Percentiles rank a stretch among this genome's conserved stretches.
Conservation (phyloP, 2,329 filamentous ascomycete genomes). For the Shiraia sp. region DNA sequence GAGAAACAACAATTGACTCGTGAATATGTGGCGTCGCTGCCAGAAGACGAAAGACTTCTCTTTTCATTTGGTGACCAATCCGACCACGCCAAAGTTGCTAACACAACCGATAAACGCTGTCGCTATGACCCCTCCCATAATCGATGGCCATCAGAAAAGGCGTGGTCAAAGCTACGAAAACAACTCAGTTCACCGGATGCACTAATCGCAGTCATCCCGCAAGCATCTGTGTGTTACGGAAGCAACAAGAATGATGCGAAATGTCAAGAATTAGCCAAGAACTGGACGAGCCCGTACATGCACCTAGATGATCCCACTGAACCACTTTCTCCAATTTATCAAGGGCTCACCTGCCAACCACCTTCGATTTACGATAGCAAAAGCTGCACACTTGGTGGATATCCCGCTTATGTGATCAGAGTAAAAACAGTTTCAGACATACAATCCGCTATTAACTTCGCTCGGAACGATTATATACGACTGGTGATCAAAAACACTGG, state of each 20-base stretch:
- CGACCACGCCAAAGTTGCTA: conserved; percentile 6
- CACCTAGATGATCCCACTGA: conserved; percentile 32
- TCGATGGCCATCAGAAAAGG: conserved; percentile 32
- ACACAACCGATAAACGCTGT: conserved; percentile 21
- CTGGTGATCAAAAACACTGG: conserved; percentile 39
- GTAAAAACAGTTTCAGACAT: conserved; percentile 29
- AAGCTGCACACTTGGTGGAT: conserved; percentile 31
- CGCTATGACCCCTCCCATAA: conserved; percentile 22
- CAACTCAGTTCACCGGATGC: conserved; percentile 23
- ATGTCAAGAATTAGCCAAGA: conserved; percentile 22
- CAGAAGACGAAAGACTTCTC: conserved; percentile 22
- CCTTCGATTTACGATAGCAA: conserved; percentile 21
- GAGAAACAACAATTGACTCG: conserved; percentile 28
- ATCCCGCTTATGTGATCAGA: conserved; percentile 30
- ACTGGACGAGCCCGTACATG: conserved; percentile 22
- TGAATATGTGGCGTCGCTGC: conserved; percentile 24
- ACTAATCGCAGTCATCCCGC: conserved; percentile 25
- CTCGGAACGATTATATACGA: conserved; percentile 24
- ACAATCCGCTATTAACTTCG: conserved; percentile 36
- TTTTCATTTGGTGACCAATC: conserved; percentile 27
- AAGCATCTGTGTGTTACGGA: conserved; percentile 29
- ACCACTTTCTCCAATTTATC: conserved; percentile 31
- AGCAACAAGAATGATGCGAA: conserved; percentile 20
- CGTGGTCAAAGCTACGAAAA: conserved; percentile 22
- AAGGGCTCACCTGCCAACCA: conserved; percentile 34